Conservation (phyloP, 179 eudicot species). For the Beta macrorhiza region DNA sequence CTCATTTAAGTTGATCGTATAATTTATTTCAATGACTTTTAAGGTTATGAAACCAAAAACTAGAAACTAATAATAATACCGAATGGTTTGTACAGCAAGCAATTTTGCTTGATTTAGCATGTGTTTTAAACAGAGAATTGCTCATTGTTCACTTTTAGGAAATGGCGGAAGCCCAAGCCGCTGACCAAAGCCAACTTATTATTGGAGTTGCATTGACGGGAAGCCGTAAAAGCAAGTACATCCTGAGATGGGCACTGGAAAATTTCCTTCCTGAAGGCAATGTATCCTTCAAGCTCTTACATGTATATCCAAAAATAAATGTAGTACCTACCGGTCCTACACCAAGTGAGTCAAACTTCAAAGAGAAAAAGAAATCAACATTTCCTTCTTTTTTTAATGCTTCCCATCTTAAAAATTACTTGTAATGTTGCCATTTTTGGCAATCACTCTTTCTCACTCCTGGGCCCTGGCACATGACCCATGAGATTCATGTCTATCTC, state of each 20-base stretch:
- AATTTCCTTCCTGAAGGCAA: conserved; percentile 56
- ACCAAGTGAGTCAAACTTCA: conserved; percentile 50
- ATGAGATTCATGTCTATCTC: no score
- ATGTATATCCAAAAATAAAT: conserved; percentile 59
- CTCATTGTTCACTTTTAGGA: neutral
- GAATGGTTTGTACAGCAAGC: no score
- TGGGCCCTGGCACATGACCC: neutral
- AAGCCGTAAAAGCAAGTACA: conserved; percentile 51
- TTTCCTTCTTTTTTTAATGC: no score
- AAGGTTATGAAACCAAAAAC: no score
- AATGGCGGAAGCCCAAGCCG: conserved; percentile 29
- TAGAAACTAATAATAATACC: no score
- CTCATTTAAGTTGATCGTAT: no score
- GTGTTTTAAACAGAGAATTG: neutral
- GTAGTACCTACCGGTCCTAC: conserved; percentile 45
- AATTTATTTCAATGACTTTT: no score
- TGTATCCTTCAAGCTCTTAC: conserved; percentile 53
- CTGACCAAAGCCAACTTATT: conserved; percentile 8
- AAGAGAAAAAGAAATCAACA: neutral
- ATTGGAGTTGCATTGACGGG: conserved; percentile 39
- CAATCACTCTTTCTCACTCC: no score
- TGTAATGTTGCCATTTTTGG: no score
- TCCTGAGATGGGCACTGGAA: conserved; percentile 67
- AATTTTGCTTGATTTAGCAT: neutral
- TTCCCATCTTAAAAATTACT: no score